These are phyloP conservation scores for Venturia oleaginea DNA, from an alignment of 2,329 filamentous ascomycete species.

Conservation along the genomic window DNA sequence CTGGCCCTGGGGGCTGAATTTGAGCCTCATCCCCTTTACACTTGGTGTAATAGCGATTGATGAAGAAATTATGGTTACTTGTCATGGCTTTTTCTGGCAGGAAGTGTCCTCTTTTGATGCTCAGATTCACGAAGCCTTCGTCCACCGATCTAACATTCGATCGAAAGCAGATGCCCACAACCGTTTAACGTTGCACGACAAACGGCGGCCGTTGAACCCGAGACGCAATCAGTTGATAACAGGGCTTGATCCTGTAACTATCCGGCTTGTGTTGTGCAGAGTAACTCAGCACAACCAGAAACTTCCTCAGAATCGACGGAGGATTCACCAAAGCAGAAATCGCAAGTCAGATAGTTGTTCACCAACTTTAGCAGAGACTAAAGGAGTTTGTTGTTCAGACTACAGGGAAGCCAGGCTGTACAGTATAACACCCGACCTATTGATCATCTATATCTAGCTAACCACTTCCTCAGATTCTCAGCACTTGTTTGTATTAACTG, in stretches of 20 bases:
- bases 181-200: constrained; percentile 4
- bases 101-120: neutral
- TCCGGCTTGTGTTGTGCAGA: neutral
- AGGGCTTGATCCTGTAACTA: neutral
- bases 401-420: neutral
- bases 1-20: neutral
- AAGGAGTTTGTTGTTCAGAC: neutral
- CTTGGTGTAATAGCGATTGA: neutral
- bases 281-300: neutral
- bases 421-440: neutral
- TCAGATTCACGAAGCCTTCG: neutral
- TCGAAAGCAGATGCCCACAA: constrained; percentile 4
- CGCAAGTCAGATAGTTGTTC: neutral
- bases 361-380: neutral
- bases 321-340: neutral
- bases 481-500: neutral
- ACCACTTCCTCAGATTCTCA: neutral
- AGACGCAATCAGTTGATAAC: neutral
- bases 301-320: neutral
- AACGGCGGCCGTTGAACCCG: constrained; percentile 4
- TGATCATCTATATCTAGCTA: constrained; percentile 6
- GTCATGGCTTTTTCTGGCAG: neutral
- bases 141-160: constrained; percentile 3
- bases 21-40: neutral
- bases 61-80: neutral